Base-by-base conservation (phyloP, 352 stramenopile genomes). In the Phytophthora colocasiae region DNA sequence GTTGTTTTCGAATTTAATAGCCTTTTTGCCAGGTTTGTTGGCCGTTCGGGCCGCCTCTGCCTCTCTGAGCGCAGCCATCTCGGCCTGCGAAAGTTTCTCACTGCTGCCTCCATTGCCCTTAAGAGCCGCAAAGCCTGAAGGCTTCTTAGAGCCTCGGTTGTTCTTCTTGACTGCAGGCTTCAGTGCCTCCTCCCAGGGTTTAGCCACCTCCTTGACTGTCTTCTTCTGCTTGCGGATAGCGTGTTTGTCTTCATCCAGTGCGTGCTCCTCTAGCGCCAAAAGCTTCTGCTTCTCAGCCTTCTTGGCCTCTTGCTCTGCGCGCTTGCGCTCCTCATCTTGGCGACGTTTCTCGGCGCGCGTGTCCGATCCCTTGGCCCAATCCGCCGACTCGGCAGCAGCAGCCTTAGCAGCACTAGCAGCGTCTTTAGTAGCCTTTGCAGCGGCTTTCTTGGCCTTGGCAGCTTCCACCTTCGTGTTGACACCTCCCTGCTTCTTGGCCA, bases 401-500 rank as follows among this genome's bases (percentile, higher is more conserved):
- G 64, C 68, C 22, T 73, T 58, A 12, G 82, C 82, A 50, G 72
- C 54, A 52, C 80, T 76, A 59, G 77, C 81, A 27, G 76, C 77
- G 58, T 89, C 79, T 64, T 93, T 93, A 4, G 63, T 64, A 2
- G 80, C 75, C 52, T 87, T 80, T 32, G 71, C 65, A 11, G 49
- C 70, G 8, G 84, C 84, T 64, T 93, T 93, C 71, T 84, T 84
- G 58, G 82, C 80, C 65, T 91, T 91, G 17, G 75, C 85, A 15
- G 81, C 85, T 66, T 90, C 85, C 26, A 91, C 85, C 72, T 93
- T 93, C 24, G 77, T 83, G 78, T 93, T 93, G 26, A 66, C 49
- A 22, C 77, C 74, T 50, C 74, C 61, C 38, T 80, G 80, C 71
- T 90, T 92, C 58, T 81, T 83, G 32, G 32, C 74, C 71, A 80